phyloP scores from a whole-genome alignment of 2,329 filamentous ascomycete species.

The Cordyceps farinosa region DNA sequence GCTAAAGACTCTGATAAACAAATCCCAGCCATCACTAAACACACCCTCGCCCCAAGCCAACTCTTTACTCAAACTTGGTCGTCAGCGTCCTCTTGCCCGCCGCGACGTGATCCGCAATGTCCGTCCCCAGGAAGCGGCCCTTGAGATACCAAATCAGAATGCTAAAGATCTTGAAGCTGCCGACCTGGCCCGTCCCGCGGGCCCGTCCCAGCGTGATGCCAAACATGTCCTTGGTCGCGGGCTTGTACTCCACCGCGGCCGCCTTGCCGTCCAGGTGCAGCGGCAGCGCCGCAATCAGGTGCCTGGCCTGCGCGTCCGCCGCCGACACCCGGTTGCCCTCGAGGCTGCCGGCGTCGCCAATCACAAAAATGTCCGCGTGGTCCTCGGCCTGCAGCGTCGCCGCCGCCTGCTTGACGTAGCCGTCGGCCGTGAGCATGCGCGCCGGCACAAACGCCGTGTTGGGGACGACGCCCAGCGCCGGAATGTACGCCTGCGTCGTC shows the following conservation, averaged over 20 bases:
- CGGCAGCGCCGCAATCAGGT: conserved; percentile 35
- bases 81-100: conserved; percentile 33
- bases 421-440: conserved; percentile 32
- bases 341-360: conserved; percentile 43
- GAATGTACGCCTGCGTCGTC: conserved; percentile 43
- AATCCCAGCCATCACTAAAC: not conserved
- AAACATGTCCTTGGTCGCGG: conserved; percentile 29
- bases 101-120: conserved; percentile 29
- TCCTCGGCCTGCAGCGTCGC: conserved; percentile 34
- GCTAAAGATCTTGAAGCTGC: conserved; percentile 36
- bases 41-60: not conserved
- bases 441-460: conserved; percentile 45
- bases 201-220: conserved; percentile 39
- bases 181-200: conserved; percentile 38
- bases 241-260: conserved; percentile 28
- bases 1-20: not conserved
- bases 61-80: conserved; percentile 29
- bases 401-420: conserved; percentile 38
- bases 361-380: conserved; percentile 40
- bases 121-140: conserved; percentile 36
- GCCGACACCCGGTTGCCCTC: conserved; percentile 32
- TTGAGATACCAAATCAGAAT: conserved; percentile 38
- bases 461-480: conserved; percentile 41
- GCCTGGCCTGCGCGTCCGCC: conserved; percentile 32
- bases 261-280: conserved; percentile 30